Base-by-base conservation (phyloP, 2,329 filamentous ascomycete species). In the Penicillium sp. region DNA sequence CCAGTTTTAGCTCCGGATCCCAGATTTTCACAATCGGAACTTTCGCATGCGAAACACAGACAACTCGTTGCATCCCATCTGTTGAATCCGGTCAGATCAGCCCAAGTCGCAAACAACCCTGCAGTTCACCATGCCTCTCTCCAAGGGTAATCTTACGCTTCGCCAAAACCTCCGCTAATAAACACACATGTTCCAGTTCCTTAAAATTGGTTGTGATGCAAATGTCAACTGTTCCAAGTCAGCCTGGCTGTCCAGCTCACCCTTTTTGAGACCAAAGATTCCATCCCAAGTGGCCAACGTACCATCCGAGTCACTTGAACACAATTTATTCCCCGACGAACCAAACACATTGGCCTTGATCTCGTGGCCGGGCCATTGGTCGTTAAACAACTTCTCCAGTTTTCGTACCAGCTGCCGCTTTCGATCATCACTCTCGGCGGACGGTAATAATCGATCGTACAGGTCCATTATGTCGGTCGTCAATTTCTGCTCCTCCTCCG, bases 1-100 rank as follows among this genome's bases (percentile, higher is more conserved):
- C 90, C 50, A 99, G 81, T 63, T 88, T 82, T 56, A 97, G 81
- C 73, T 96, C 91, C 3, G 95, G 95, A 73, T 99, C 95, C 93
- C 95, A 99, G 55, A 96, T 90, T 79, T 98, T 98, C 66, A 99
- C 95, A 69, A 99, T 99, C 4, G 95, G 93, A 14, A 99, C 95
- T 76, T 97, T 98, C 58, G 95, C 95, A 43, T 90, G 90, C 27
- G 91, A 91, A 52, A 98, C 91, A 73, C 95, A 99, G 24, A 97
- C 90, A 1, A 99, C 92, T 68, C 91, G 91, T 74, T 98, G 85
- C 95, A 99, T 99, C 39, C 93, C 93, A 79, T 91, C 93, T 96
- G 68, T 50, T 47, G 37, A 46, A 54, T 56, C 46, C 46, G 22
- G 59, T 68, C 46, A 65, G 62, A 53, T 29, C 46, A 29, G 49